Base-by-base conservation (phyloP, 148 eudicot genomes). In the Mesembryanthemum crystallinum region DNA sequence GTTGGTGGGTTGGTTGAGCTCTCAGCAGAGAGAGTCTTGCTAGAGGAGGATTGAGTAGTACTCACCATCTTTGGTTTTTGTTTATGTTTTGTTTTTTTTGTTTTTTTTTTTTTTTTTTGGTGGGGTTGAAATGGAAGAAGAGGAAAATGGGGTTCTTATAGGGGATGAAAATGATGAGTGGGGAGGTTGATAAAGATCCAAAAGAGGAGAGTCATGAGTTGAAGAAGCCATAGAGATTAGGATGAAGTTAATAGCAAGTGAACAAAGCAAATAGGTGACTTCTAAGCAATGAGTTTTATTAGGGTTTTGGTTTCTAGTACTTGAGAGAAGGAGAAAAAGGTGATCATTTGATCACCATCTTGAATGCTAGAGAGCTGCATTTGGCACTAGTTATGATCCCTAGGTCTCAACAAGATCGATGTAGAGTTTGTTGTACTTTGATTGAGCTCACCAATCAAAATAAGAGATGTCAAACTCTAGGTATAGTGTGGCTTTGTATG, bases 231-330 rank as follows among this genome's bases (percentile, higher is more conserved):
- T 68, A 17, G 33, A 27, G 72, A 68, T 24, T 24, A 15, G n/a
- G 73, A 24, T 45, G 62, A 23, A 71, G 73, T 52, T 17, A 71
- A 51, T 52, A 11, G 58, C 20, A 52, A 69, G 37, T 51, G 73
- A 35, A 47, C 73, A 69, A 69, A 45, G 7, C 11, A 45, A 51
- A 14, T 27, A 24, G 60, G 25, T 49, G 60, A 69, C 60, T 51
- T 17, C n/a, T n/a, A n/a, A n/a, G n/a, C n/a, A 8, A 3, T 7
- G 14, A 30, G 20, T 21, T 29, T 52, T 49, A 42, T 49, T 29
- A 51, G 73, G 58, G 58, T 49, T 49, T 59, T 32, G 27, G 58
- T 69, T 69, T 69, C 24, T 51, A 28, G 20, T 67, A 35, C 47
- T 35, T 11, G 29, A 39, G 69, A 65, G 47, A 37, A 6, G 69